These are phyloP conservation scores for Fagopyrum tataricum DNA, from an alignment of 148 eudicot genomes.

Conservation along the genomic window DNA sequence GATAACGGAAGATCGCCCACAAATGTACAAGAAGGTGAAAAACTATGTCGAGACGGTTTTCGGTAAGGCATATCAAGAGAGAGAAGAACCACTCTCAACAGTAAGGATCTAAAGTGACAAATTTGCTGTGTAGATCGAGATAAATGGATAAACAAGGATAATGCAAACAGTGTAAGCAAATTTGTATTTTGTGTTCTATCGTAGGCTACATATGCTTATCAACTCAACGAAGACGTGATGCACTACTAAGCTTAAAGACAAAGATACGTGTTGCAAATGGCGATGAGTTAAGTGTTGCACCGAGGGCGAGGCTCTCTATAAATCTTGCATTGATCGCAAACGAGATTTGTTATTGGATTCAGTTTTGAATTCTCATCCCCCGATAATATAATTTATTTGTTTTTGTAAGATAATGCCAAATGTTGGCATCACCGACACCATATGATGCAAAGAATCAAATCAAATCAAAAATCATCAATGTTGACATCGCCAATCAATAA, in stretches of 20 bases:
- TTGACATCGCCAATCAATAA: too few species aligned
- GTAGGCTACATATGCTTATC: too few species aligned
- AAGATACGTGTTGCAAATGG: too few species aligned
- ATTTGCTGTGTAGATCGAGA: too few species aligned
- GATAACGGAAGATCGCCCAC: constrained; percentile 23
- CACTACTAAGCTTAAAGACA: too few species aligned
- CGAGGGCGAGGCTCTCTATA: too few species aligned
- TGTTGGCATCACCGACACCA: not conserved
- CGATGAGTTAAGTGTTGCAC: too few species aligned
- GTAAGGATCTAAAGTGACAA: constrained; percentile 10
- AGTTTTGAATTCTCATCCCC: not conserved
- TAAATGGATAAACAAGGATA: too few species aligned
- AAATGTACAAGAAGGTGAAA: constrained; percentile 29
- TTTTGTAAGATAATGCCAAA: not conserved
- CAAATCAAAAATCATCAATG: not conserved
- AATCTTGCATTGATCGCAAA: not conserved
- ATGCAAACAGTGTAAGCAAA: too few species aligned
- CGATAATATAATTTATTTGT: not conserved
- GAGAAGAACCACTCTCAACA: constrained; percentile 19
- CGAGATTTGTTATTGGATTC: not conserved
- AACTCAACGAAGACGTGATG: too few species aligned
- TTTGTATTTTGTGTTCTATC: too few species aligned
- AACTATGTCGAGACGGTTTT: constrained; percentile 15
- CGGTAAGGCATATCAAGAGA: constrained; percentile 17
- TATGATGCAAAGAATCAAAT: not conserved